phyloP scores from a whole-genome alignment of 2,329 filamentous ascomycete genomes.

The Parafenestella ontariensis region DNA sequence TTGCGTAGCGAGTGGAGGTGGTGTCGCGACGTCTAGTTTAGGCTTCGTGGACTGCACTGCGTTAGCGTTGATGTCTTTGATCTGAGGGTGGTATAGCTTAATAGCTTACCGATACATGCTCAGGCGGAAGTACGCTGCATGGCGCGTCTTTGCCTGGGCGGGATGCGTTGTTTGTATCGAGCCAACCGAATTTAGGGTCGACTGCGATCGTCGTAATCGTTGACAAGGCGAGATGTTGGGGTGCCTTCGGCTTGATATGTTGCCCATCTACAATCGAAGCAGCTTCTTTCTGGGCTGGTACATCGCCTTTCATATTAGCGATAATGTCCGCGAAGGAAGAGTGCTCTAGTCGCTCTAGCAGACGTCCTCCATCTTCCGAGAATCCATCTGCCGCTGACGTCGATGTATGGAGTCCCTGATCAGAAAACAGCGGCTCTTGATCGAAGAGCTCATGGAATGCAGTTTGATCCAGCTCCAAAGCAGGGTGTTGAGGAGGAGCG shows the following conservation, averaged over 20 bases:
- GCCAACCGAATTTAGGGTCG: neutral
- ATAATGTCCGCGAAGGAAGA: neutral
- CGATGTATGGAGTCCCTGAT: neutral
- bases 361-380: neutral
- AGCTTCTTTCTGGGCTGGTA: neutral
- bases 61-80: neutral
- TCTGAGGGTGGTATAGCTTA: neutral
- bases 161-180: neutral
- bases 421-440: neutral
- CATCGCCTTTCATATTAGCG: neutral
- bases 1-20: neutral
- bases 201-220: neutral
- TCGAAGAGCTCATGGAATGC: neutral
- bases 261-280: neutral
- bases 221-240: neutral
- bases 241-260: neutral
- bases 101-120: neutral
- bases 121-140: neutral
- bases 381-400: neutral
- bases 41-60: neutral
- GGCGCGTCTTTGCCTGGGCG: neutral
- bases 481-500: neutral
- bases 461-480: neutral
- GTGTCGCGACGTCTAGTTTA: neutral
- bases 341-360: neutral